Evolutionary conservation across 73 alveolate genomes (phyloP).

Genomic region (Blepharisma stoltei): DNA sequence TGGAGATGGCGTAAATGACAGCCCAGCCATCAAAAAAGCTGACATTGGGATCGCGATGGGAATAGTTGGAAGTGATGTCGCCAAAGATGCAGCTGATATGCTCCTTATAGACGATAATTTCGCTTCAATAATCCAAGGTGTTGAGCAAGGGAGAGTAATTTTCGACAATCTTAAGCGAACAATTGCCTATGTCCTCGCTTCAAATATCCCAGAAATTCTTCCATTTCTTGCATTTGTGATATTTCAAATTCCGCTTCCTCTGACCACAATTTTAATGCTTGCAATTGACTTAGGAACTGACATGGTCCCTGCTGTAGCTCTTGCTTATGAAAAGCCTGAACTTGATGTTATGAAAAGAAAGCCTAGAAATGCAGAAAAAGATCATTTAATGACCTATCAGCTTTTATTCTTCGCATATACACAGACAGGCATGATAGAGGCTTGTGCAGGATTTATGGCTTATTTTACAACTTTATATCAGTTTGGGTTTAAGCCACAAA

Average conservation of each 20-base stretch:
- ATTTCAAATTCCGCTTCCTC: slow-evolving; percentile 72
- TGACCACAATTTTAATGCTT: slow-evolving; percentile 70
- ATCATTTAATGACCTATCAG: slow-evolving; percentile 70
- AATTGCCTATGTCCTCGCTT: slow-evolving; percentile 61
- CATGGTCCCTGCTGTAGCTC: slow-evolving; percentile 83
- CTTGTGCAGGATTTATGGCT: slow-evolving; percentile 74
- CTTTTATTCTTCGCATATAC: slow-evolving; percentile 67
- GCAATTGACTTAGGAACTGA: slow-evolving; percentile 84
- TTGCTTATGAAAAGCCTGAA: slow-evolving; percentile 92
- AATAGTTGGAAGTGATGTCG: slow-evolving; percentile 68
- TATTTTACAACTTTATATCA: slow-evolving; percentile 74
- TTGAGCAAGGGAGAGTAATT: slow-evolving; percentile 94
- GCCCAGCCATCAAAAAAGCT: slow-evolving; percentile 99
- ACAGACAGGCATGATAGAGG: slow-evolving; percentile 65
- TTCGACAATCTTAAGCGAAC: slow-evolving; percentile 83
- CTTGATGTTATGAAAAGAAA: slow-evolving; percentile 81
- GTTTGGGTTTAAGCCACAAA: slow-evolving; percentile 82
- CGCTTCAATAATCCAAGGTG: slow-evolving; percentile 54
- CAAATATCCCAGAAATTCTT: slow-evolving; percentile 79
- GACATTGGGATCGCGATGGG: slow-evolving; percentile 86
- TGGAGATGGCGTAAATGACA: slow-evolving; percentile 99
- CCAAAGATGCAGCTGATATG: slow-evolving; percentile 88
- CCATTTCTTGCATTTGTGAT: slow-evolving; percentile 77
- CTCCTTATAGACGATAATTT: slow-evolving; percentile 59
- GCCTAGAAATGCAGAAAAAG: slow-evolving; percentile 86